Evolutionary conservation across 192 early-diverging fungal genomes (phyloP).

Genomic region (Geranomyces michiganensis): DNA sequence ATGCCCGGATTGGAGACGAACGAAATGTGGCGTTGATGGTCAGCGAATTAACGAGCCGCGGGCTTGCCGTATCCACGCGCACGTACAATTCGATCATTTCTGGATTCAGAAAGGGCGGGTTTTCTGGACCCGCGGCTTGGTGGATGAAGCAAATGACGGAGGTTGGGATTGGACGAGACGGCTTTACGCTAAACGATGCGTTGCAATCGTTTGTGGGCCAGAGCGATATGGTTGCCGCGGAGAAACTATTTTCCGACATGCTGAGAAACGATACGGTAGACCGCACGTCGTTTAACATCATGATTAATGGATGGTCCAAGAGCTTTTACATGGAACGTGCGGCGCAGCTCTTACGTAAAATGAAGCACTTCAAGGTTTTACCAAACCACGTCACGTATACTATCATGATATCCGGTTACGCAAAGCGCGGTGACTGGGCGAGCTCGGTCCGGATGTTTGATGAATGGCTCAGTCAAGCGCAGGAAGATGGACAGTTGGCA

Average conservation of each 20-base stretch:
- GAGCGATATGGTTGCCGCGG: constrained; percentile 8
- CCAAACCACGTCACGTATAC: constrained; percentile 12
- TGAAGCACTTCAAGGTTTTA: not conserved
- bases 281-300: constrained; percentile 7
- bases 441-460: not conserved
- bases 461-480: not conserved
- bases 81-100: constrained; percentile 22
- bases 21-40: not conserved
- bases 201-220: constrained; percentile 3
- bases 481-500: not conserved
- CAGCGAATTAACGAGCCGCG: constrained; percentile 2
- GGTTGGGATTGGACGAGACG: constrained; percentile 10
- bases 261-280: not conserved
- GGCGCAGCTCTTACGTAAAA: not conserved
- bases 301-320: constrained; percentile 13
- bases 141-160: constrained; percentile 17
- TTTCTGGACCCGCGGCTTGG: not conserved
- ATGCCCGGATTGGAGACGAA: not conserved
- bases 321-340: not conserved
- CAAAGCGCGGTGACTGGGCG: not conserved
- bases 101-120: constrained; percentile 2
- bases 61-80: constrained; percentile 12
- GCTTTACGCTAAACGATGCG: constrained; percentile 10
- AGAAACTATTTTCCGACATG: not conserved
- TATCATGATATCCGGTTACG: constrained; percentile 17